phyloP scores from a whole-genome alignment of 202 grass and related monocot species.

The Alloteropsis angusta region DNA sequence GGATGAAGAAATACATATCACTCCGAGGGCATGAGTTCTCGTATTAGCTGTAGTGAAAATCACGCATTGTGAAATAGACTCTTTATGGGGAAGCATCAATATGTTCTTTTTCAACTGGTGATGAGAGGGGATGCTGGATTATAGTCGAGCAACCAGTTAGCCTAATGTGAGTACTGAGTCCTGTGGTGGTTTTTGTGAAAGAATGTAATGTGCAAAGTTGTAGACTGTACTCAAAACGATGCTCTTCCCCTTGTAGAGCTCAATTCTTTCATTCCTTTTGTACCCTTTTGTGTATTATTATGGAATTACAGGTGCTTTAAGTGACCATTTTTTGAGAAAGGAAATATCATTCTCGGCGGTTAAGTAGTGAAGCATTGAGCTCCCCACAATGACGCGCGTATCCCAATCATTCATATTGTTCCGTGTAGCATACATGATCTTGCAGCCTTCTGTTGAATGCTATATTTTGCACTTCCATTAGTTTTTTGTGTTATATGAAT shows the following conservation, averaged over 20 bases:
- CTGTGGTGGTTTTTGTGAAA: conserved; percentile 26
- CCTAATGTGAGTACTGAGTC: conserved; percentile 19
- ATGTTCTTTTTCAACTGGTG: conserved; percentile 24
- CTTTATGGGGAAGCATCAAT: conserved; percentile 26
- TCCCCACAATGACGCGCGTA: not conserved
- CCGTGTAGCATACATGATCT: not conserved
- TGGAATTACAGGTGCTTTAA: conserved; percentile 18
- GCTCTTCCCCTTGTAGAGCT: conserved; percentile 37
- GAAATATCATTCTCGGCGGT: not conserved
- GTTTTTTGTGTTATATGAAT: not conserved
- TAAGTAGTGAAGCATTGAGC: not conserved
- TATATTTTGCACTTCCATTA: not conserved
- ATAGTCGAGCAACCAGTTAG: conserved; percentile 20
- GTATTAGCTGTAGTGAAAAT: conserved; percentile 54
- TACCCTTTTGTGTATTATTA: conserved; percentile 47
- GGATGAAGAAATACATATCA: conserved; percentile 95
- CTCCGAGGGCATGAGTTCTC: conserved; percentile 81
- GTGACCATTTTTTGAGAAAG: conserved; percentile 31
- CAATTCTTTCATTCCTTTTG: conserved; percentile 76
- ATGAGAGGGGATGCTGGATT: conserved; percentile 18
- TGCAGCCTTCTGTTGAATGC: not conserved
- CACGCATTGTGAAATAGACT: conserved; percentile 32
- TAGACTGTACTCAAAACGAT: conserved; percentile 42
- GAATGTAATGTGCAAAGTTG: conserved; percentile 57
- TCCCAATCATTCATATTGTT: not conserved